Conservation (phyloP, 345 rosid species). For the Citropsis articulata region DNA sequence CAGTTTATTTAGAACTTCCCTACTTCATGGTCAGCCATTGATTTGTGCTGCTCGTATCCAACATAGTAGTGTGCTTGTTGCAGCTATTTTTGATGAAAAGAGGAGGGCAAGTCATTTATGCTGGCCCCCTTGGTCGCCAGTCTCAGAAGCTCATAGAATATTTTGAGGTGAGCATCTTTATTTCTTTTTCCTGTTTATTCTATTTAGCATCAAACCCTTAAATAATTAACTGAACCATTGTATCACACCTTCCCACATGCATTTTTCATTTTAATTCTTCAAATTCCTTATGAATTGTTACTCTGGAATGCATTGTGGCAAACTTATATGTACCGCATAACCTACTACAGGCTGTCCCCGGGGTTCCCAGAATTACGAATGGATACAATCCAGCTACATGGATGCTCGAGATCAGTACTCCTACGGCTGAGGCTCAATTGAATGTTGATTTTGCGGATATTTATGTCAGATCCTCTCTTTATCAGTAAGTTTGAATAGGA, state of each 20-base stretch:
- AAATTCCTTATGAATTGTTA: background rate
- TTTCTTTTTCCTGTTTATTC: background rate
- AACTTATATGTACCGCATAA: no score
- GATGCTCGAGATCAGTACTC: conserved; percentile 81
- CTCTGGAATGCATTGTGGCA: background rate
- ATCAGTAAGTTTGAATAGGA: conserved; percentile 43
- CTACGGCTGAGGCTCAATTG: conserved; percentile 63
- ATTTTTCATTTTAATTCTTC: background rate
- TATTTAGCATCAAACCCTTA: background rate
- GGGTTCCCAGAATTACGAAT: conserved; percentile 63
- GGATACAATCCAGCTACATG: conserved; percentile 92
- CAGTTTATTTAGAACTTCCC: background rate
- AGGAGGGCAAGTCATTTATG: conserved; percentile 91
- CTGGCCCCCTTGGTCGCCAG: conserved; percentile 67
- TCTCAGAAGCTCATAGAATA: conserved; percentile 82
- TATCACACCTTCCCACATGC: no score
- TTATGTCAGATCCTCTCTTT: conserved; percentile 59
- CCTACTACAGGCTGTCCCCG: conserved; percentile 53
- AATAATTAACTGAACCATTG: background rate
- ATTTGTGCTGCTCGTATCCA: background rate
- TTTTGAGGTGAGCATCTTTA: conserved; percentile 56
- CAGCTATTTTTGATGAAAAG: conserved; percentile 87
- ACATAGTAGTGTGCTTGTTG: conserved; percentile 14
- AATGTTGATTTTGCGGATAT: conserved; percentile 66
- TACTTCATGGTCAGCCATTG: background rate